Percentiles rank a stretch among this genome's conserved stretches.
These are phyloP conservation scores for Rutstroemia sp. DNA, from an alignment of 2,329 filamentous ascomycete genomes.

Conservation along the genomic window DNA sequence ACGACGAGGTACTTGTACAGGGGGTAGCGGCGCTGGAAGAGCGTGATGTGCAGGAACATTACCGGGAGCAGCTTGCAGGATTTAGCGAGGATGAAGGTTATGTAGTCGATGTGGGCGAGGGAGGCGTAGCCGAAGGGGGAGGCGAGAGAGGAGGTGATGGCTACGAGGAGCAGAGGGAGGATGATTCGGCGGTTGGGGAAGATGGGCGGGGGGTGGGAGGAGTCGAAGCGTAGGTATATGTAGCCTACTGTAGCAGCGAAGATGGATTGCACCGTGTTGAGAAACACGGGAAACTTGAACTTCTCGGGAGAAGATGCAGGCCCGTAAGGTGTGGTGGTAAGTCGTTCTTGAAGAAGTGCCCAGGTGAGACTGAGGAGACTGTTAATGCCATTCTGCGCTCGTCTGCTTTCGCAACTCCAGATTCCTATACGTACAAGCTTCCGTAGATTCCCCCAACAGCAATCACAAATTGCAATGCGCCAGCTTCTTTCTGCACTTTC, in stretches of 20 bases:
- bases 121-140: constrained; percentile 94
- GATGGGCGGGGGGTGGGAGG: constrained; percentile 53
- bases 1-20: constrained; percentile 97
- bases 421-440: constrained; percentile 65
- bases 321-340: constrained; percentile 87
- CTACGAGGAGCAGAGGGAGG: constrained; percentile 72
- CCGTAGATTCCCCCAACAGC: constrained; percentile 95
- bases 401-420: too few species aligned
- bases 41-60: constrained; percentile 89
- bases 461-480: constrained; percentile 68
- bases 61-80: constrained; percentile 98
- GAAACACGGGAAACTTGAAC: constrained; percentile 89
- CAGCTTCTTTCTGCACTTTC: constrained; percentile 42
- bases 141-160: constrained; percentile 78
- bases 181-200: constrained; percentile 74
- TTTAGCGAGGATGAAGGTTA: constrained; percentile 95
- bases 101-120: constrained; percentile 91
- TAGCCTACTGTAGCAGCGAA: constrained; percentile 80
- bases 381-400: too few species aligned
- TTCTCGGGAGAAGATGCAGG: constrained; percentile 55
- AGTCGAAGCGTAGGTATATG: constrained; percentile 67
- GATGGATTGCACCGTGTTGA: constrained; percentile 90
- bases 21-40: constrained; percentile 85
- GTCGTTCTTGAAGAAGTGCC: constrained; percentile 94
- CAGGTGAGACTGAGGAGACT: constrained; percentile 64